phyloP scores from a whole-genome alignment of 1,284 basidiomycete genomes.

The Tylopilus sp. region DNA sequence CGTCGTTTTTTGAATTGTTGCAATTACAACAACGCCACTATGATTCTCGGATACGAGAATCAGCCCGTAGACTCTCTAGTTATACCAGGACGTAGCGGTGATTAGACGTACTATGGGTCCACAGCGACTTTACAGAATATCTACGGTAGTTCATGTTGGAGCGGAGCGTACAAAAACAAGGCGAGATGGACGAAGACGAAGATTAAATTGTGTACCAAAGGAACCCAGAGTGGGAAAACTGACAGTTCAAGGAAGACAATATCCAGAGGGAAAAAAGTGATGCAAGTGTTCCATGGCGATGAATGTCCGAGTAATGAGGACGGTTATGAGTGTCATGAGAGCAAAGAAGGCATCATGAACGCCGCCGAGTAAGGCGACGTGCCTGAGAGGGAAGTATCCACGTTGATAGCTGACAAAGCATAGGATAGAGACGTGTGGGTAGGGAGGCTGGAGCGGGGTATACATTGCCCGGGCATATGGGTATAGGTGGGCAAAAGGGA shows the following conservation, averaged over 20 bases:
- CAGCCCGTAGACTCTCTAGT: slow-evolving; percentile 50
- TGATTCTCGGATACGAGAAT: slow-evolving; percentile 59
- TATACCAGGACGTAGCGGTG: slow-evolving; percentile 36
- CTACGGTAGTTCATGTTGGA: slow-evolving; percentile 33
- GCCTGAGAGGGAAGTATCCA: slow-evolving; percentile 26
- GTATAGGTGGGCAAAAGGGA: slow-evolving; percentile 35
- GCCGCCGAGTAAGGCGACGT: slow-evolving; percentile 32
- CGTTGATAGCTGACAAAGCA: slow-evolving; percentile 35
- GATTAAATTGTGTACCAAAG: slow-evolving; percentile 14
- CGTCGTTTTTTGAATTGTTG: slow-evolving; percentile 69
- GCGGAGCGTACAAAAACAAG: slow-evolving; percentile 25
- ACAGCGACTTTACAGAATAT: slow-evolving; percentile 33
- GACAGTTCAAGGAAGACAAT: slow-evolving; percentile 33
- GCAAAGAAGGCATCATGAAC: slow-evolving; percentile 37
- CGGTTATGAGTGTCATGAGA: slow-evolving; percentile 35
- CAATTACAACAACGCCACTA: slow-evolving; percentile 58
- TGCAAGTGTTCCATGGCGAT: slow-evolving; percentile 28
- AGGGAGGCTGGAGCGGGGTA: slow-evolving; percentile 34
- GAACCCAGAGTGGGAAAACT: slow-evolving; percentile 14
- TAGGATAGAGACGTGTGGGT: slow-evolving; percentile 37
- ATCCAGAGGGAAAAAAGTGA: slow-evolving; percentile 28
- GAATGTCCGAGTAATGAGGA: slow-evolving; percentile 21
- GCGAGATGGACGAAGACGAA: slow-evolving; percentile 22
- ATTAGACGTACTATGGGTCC: slow-evolving; percentile 33
- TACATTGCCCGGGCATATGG: slow-evolving; percentile 36